phyloP scores from a whole-genome alignment of 768 basidiomycete species.

The Tulasnella sp. region DNA sequence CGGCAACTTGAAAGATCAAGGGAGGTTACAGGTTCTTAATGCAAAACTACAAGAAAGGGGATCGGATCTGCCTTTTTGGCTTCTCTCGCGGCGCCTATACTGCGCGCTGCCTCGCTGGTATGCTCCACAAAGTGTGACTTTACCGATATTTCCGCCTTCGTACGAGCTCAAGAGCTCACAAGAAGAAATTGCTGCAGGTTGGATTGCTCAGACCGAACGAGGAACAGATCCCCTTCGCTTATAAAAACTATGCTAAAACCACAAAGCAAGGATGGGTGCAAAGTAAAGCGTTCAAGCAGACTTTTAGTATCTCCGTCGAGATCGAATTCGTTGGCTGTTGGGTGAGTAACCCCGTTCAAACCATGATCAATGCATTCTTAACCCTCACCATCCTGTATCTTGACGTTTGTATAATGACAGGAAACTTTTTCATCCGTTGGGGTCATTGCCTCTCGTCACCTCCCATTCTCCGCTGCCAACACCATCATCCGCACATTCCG shows the following conservation, averaged over 20 bases:
- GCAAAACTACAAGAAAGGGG: slow-evolving; percentile 20
- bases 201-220: slow-evolving; percentile 20
- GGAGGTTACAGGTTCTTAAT: slow-evolving; percentile 15
- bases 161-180: not conserved
- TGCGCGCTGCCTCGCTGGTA: slow-evolving; percentile 24
- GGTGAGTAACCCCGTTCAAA: not conserved
- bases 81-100: slow-evolving; percentile 27
- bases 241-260: slow-evolving; percentile 1
- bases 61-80: slow-evolving; percentile 30
- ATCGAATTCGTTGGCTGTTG: slow-evolving; percentile 18
- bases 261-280: not conserved
- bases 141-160: no score
- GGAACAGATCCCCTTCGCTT: slow-evolving; percentile 19
- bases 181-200: slow-evolving; percentile 26
- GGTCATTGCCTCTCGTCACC: slow-evolving; percentile 16
- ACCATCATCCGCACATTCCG: slow-evolving; percentile 22
- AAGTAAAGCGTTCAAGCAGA: slow-evolving; percentile 10
- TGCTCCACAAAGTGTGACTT: slow-evolving; percentile 43
- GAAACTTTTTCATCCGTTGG: slow-evolving; percentile 24
- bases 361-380: not conserved
- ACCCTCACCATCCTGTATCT: not conserved
- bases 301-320: slow-evolving; percentile 13
- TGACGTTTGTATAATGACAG: not conserved
- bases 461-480: slow-evolving; percentile 21
- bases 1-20: slow-evolving; percentile 1